phyloP scores from a whole-genome alignment of 2,329 filamentous ascomycete species.

The Pseudogymnoascus sp. region DNA sequence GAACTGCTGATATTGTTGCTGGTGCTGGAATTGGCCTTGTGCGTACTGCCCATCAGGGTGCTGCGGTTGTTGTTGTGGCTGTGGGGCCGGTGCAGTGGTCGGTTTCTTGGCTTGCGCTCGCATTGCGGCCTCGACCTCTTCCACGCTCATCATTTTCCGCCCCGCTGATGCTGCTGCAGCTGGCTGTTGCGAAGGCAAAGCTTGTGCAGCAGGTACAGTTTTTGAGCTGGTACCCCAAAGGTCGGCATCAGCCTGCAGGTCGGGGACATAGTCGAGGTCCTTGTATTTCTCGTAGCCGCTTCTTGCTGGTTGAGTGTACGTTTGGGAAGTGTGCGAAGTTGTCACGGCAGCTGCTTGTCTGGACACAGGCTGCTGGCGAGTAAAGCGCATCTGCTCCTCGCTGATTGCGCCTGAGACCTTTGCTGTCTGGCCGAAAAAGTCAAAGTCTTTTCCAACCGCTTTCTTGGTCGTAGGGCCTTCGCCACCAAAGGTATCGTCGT shows the following conservation, averaged over 20 bases:
- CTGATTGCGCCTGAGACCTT: constrained; percentile 77
- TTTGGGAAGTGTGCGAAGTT: constrained; percentile 32
- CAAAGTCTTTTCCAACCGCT: constrained; percentile 80
- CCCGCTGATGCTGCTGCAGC: constrained; percentile 31
- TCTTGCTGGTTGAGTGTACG: constrained; percentile 52
- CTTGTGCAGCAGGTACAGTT: constrained; percentile 33
- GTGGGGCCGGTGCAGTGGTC: constrained; percentile 25
- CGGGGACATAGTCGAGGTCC: constrained; percentile 68
- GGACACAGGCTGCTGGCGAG: constrained; percentile 58
- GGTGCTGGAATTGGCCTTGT: constrained; percentile 25
- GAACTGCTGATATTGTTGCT: constrained; percentile 19
- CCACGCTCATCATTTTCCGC: constrained; percentile 86
- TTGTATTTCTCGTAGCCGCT: constrained; percentile 90
- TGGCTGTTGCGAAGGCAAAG: constrained; percentile 23
- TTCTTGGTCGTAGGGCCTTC: constrained; percentile 40
- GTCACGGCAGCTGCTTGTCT: constrained; percentile 32
- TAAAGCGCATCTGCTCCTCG: constrained; percentile 81
- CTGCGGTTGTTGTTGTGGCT: constrained; percentile 22
- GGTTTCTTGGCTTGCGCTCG: constrained; percentile 55
- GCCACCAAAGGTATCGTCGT: constrained; percentile 84
- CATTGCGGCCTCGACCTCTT: constrained; percentile 95
- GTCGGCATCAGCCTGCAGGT: constrained; percentile 84
- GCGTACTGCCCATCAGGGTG: constrained; percentile 21
- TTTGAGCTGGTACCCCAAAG: constrained; percentile 73
- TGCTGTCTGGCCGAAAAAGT: constrained; percentile 91